These are phyloP conservation scores for Vigna nakashimae DNA, from an alignment of 306 rosid genomes.

Conservation along the genomic window DNA sequence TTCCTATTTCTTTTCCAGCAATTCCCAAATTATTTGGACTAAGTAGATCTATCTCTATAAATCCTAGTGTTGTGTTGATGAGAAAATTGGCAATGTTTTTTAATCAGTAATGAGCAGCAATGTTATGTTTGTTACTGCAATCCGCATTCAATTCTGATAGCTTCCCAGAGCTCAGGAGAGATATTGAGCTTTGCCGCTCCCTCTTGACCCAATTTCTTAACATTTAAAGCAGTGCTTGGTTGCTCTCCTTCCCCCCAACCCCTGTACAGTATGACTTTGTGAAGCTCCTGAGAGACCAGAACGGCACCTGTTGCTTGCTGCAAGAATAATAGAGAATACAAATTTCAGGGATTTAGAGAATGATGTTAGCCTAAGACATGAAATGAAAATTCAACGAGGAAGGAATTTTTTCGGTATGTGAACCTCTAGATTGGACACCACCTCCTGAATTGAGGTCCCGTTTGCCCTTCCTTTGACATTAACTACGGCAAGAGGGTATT, in stretches of 20 bases:
- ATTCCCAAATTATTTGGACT: conserved; percentile 19
- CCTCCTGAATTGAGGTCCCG: conserved; percentile 87
- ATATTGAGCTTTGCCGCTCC: conserved; percentile 46
- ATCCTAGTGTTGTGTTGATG: not conserved
- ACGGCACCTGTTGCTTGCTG: conserved; percentile 91
- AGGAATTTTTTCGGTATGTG: conserved; percentile 35
- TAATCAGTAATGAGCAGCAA: conserved; percentile 21
- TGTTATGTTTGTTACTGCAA: conserved; percentile 50
- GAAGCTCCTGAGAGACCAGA: conserved; percentile 88
- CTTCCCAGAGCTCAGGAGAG: conserved; percentile 83
- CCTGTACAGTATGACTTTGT: conserved; percentile 84
- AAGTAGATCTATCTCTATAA: conserved; percentile 13
- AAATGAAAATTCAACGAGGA: conserved; percentile 30
- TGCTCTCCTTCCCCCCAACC: conserved; percentile 84
- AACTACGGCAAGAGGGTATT: conserved; percentile 82
- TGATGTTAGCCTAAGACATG: conserved; percentile 4
- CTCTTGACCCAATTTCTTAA: conserved; percentile 24
- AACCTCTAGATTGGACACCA: conserved; percentile 86
- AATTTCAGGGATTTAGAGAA: conserved; percentile 42
- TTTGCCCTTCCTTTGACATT: conserved; percentile 90
- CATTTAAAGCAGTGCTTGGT: conserved; percentile 36
- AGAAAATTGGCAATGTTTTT: conserved; percentile 30
- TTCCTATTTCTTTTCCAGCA: conserved; percentile 31
- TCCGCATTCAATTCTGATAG: conserved; percentile 90
- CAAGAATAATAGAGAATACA: conserved; percentile 15